Base-by-base conservation (phyloP, 2,329 filamentous ascomycete genomes). In the Fusarium decemcellulare region DNA sequence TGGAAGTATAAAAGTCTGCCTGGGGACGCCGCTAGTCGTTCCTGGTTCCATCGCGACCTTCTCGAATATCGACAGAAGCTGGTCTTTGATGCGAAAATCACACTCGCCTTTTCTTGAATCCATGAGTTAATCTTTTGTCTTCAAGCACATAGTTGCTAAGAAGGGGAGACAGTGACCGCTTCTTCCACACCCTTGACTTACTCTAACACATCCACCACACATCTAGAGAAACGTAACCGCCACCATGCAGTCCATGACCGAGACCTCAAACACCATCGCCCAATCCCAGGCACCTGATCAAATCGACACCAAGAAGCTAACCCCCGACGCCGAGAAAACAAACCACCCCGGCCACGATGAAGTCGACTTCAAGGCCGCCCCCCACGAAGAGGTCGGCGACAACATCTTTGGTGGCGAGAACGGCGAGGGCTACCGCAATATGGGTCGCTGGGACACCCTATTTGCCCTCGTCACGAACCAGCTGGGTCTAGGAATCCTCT, bases 381-480 rank as follows among this genome's bases (percentile, higher is more conserved):
- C 18, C 15, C 40, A 57, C 15, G 54, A 57, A 11, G 54, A 57
- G 11, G 54, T 48, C 14, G 27, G 15, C 23, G 30, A 18, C 23
- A 48, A 61, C 34, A 50, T 61, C 51, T 61, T 61, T 39, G 54
- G 34, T 12, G 40, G 50, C 8, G 48, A 63, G 11, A 59, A 60
- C 40, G 63, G 60, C 23, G 63, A 67, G 15, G 55, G 50, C 39
- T 68, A 57, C 47, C 63, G 66, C 16, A 68, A 55, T n/a, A 53
- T 67, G 18, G 63, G 59, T n/a, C 66, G 64, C 27, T 64, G 61
- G 61, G 62, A 61, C 43, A 56, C 61, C 30, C 42, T 63, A 36
- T 64, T 70, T 48, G 53, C 61, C 14, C 53, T 68, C 5, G 54
- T 70, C 42, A 66, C 67, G 5, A 70, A 70, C 55, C 67, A 71